phyloP scores from a whole-genome alignment of 495 filamentous ascomycete genomes.

The Podospora sp. region DNA sequence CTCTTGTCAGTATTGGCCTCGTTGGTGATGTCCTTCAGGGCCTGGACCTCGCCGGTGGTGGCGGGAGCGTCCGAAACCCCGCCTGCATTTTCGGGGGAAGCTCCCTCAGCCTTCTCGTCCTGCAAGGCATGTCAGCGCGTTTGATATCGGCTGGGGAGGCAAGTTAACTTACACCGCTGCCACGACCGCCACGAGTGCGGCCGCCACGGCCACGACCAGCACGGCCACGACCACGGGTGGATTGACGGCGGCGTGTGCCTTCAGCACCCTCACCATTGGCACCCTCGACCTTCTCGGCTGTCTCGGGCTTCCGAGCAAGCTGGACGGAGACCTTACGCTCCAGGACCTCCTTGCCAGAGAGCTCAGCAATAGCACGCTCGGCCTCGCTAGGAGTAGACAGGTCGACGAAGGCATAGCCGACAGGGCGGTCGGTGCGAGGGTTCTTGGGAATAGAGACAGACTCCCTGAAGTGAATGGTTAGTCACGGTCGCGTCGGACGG shows the following conservation, averaged over 20 bases:
- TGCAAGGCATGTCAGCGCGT: conserved; percentile 25
- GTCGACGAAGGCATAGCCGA: conserved; percentile 99
- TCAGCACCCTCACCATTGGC: conserved; percentile 69
- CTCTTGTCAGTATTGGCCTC: conserved; percentile 49
- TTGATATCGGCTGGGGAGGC: neutral
- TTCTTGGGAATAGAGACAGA: conserved; percentile 98
- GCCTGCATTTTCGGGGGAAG: conserved; percentile 52
- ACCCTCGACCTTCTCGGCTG: conserved; percentile 73
- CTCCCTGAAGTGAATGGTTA: conserved; percentile 64
- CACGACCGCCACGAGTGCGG: conserved; percentile 73
- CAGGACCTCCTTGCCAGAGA: conserved; percentile 95
- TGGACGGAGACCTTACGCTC: conserved; percentile 99
- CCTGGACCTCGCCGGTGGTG: conserved; percentile 45
- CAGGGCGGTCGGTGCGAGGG: conserved; percentile 94
- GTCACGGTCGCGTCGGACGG: neutral
- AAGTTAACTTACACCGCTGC: conserved; percentile 59
- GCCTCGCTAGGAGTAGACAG: conserved; percentile 92
- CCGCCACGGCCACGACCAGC: conserved; percentile 72
- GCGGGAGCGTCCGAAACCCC: conserved; percentile 41
- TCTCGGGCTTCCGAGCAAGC: conserved; percentile 94
- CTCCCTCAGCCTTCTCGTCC: conserved; percentile 54
- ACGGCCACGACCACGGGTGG: conserved; percentile 70
- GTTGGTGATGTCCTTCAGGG: conserved; percentile 59
- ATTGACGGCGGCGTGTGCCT: conserved; percentile 74
- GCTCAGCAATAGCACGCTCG: conserved; percentile 87